Percentiles rank a stretch among this genome's conserved stretches.
Evolutionary conservation across 1,139 yeast genomes (phyloP).

Genomic region (Diutina neorugosa): DNA sequence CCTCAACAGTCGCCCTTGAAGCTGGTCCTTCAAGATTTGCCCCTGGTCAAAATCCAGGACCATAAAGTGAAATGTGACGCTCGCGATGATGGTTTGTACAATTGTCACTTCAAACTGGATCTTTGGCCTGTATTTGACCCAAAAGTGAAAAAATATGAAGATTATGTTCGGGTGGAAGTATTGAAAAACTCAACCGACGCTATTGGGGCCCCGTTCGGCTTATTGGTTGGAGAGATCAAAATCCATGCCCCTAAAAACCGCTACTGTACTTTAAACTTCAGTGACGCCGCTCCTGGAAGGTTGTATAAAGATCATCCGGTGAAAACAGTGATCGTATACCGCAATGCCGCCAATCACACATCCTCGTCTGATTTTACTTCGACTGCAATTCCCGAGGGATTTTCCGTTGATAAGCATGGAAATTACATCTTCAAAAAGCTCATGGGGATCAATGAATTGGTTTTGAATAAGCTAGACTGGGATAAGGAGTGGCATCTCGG

Average conservation of each 20-base stretch:
- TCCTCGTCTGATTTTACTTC: conserved; percentile 6
- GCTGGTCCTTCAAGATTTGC: conserved; percentile 42
- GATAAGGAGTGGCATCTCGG: conserved; percentile 45
- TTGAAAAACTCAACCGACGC: conserved; percentile 35
- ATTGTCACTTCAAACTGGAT: conserved; percentile 39
- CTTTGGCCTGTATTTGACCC: conserved; percentile 41
- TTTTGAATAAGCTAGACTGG: conserved; percentile 57
- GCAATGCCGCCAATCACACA: conserved; percentile 14
- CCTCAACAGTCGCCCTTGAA: conserved; percentile 31
- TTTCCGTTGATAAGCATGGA: conserved; percentile 37
- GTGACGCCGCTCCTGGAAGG: conserved; percentile 22
- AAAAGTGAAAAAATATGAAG: conserved; percentile 21
- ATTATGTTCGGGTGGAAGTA: conserved; percentile 38
- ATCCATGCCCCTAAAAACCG: conserved; percentile 53
- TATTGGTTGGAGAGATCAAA: conserved; percentile 49
- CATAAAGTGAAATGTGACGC: conserved; percentile 21
- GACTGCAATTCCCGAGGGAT: conserved; percentile 32
- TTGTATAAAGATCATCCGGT: conserved; percentile 36
- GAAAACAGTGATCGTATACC: conserved; percentile 41
- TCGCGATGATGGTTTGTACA: conserved; percentile 33
- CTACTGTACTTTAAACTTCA: conserved; percentile 48
- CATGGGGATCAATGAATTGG: conserved; percentile 51
- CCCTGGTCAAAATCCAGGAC: conserved; percentile 38
- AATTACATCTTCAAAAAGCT: conserved; percentile 40
- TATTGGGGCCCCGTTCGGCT: conserved; percentile 45